A percentile compares a stretch with the other conserved stretches of the same genome.
Evolutionary conservation across 352 stramenopile genomes (phyloP).

Genomic region (Phytophthora sp.): DNA sequence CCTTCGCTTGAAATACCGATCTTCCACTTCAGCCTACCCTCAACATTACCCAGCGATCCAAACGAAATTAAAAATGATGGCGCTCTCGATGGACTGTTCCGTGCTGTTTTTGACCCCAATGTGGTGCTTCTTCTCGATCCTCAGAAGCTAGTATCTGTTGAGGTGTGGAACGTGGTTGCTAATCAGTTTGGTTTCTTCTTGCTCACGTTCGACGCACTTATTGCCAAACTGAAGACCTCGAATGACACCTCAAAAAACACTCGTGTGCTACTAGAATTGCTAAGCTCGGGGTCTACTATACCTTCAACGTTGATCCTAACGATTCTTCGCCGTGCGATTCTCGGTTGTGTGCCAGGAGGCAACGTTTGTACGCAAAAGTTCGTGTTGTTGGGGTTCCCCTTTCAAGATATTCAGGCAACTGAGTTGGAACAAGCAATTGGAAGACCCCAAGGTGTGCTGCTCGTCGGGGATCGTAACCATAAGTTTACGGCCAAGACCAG

Average conservation of each 20-base stretch:
- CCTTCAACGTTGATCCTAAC: constrained; percentile 31
- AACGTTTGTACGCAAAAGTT: constrained; percentile 34
- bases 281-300: constrained; percentile 36
- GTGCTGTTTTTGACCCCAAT: constrained; percentile 35
- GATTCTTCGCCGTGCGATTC: constrained; percentile 27
- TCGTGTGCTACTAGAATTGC: constrained; percentile 30
- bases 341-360: constrained; percentile 13
- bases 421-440: constrained; percentile 43
- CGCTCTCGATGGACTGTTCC: constrained; percentile 31
- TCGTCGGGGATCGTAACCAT: constrained; percentile 1
- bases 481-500: background rate
- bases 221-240: constrained; percentile 25
- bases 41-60: background rate
- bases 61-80: background rate
- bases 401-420: constrained; percentile 22
- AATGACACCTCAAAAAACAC: constrained; percentile 14
- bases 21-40: constrained; percentile 8
- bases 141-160: constrained; percentile 4
- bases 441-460: constrained; percentile 17
- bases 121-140: constrained; percentile 40
- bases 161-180: constrained; percentile 7
- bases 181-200: constrained; percentile 32
- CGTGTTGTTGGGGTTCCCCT: constrained; percentile 53
- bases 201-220: constrained; percentile 35
- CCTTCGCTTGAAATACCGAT: constrained; percentile 14